Base-by-base conservation (phyloP, 164 flowering plant genomes). In the Nelumbo lutea region DNA sequence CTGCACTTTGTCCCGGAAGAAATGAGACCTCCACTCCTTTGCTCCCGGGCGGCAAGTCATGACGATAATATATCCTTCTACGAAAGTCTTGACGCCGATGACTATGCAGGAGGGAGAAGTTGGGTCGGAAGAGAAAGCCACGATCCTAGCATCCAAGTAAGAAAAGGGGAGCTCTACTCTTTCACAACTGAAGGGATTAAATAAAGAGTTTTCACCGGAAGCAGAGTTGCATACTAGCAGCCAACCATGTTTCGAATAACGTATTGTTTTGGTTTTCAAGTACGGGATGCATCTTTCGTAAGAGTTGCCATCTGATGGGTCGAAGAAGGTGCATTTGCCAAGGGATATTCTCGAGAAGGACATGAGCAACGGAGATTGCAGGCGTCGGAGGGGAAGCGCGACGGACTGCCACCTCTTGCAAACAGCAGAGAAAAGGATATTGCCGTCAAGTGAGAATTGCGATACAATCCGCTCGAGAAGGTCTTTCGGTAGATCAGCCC, bases 201-300 rank as follows among this genome's bases (percentile, higher is more conserved):
- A 83, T 79, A 87, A 87, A 75, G 85, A 83, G n/a, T 82, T 57
- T 10, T 76, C 74, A 9, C 73, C 65, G 13, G 64, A 68, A 68
- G 70, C 75, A 5, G 83, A 80, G 45, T 75, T 71, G 75, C 77
- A 81, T 13, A 85, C 67, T 65, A 87, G 74, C 51, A 87, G 68
- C 90, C 90, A 87, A 60, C 87, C 82, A 68, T 83, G 88, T 73
- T 81, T 85, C 3, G 84, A 69, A 76, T 79, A 87, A 47, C 88
- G 82, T 53, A 85, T 77, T 62, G 82, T 78, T 0, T 82, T 78
- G 9, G 79, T 83, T 65, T 40, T 43, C 69, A 87, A 75, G 76
- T 87, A 86, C 9, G 84, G 84, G 14, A 87, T 55, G 69, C 83
- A 83, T 44, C 79, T n/a, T 11, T 76, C 72, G 48, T 82, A 70